These are phyloP conservation scores for Rutidosis leptorrhynchoides DNA, from an alignment of 129 eudicot genomes.

Conservation along the genomic window DNA sequence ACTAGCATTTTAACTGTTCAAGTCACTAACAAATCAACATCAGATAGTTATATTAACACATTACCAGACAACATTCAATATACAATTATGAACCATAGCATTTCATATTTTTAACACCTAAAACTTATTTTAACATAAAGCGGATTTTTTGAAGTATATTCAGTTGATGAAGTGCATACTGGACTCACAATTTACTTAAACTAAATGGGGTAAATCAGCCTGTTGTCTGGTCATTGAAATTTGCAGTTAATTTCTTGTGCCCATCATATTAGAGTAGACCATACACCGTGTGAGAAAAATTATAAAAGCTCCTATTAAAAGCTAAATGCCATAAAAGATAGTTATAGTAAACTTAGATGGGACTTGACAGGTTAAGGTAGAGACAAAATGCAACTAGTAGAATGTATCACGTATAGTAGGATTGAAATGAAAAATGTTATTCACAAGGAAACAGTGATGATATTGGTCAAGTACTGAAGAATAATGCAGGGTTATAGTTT, in stretches of 20 bases:
- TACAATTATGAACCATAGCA: conserved; percentile 17
- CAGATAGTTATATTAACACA: background rate
- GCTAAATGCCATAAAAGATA: background rate
- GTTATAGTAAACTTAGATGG: background rate
- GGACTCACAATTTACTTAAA: background rate
- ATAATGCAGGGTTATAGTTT: background rate
- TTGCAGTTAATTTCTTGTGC: background rate
- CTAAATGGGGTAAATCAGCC: background rate
- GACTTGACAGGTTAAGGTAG: background rate
- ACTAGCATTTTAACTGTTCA: background rate
- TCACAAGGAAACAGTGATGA: background rate
- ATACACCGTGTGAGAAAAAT: background rate
- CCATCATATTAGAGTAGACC: background rate
- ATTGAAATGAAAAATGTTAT: background rate
- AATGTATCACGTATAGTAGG: background rate
- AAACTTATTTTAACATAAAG: background rate
- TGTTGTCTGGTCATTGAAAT: background rate
- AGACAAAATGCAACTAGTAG: background rate
- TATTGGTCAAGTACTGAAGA: background rate
- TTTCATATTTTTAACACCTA: background rate
- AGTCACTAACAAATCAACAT: conserved; percentile 5
- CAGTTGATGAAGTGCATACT: background rate
- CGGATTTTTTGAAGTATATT: background rate
- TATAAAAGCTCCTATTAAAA: background rate
- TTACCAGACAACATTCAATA: conserved; percentile 5